Evolutionary conservation across 805 yeast species (phyloP).

Genomic region (Wickerhamiella allomyrinae): DNA sequence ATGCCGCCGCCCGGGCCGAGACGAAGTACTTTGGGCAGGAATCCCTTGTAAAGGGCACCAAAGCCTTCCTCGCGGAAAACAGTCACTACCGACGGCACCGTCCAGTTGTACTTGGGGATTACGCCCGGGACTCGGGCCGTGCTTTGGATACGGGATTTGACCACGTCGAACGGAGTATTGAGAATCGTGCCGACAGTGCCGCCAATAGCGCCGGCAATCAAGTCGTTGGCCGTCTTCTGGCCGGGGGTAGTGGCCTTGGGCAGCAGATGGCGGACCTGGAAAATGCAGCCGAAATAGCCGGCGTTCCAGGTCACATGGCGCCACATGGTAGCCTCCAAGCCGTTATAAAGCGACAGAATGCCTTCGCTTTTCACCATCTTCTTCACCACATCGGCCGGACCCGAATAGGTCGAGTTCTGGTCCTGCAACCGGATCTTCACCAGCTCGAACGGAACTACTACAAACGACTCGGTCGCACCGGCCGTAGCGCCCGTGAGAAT

Average conservation of each 20-base stretch:
- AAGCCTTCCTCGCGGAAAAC: slow-evolving; percentile 88
- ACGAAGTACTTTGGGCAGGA: slow-evolving; percentile 91
- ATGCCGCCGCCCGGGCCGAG: slow-evolving; percentile 99
- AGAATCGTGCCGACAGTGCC: slow-evolving; percentile 93
- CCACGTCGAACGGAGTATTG: slow-evolving; percentile 93
- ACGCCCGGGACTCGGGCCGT: slow-evolving; percentile 54
- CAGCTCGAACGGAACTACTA: slow-evolving; percentile 94
- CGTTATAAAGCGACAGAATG: slow-evolving; percentile 71
- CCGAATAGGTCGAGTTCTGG: slow-evolving; percentile 61
- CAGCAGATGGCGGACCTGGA: slow-evolving; percentile 65
- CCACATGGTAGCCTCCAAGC: slow-evolving; percentile 94
- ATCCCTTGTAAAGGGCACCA: slow-evolving; percentile 84
- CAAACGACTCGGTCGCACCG: slow-evolving; percentile 92
- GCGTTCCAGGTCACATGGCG: slow-evolving; percentile 96
- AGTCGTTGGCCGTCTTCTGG: slow-evolving; percentile 71
- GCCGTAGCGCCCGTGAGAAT: slow-evolving; percentile 95
- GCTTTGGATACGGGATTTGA: slow-evolving; percentile 88
- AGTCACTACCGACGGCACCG: slow-evolving; percentile 59
- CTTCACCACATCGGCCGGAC: slow-evolving; percentile 69
- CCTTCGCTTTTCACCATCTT: slow-evolving; percentile 67
- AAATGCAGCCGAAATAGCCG: slow-evolving; percentile 91
- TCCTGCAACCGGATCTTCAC: slow-evolving; percentile 93
- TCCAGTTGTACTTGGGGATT: slow-evolving; percentile 82
- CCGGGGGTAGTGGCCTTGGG: slow-evolving; percentile 61
- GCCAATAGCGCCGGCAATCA: slow-evolving; percentile 88